phyloP scores from a whole-genome alignment of 2,329 filamentous ascomycete species.

The Botrytis paeoniae region DNA sequence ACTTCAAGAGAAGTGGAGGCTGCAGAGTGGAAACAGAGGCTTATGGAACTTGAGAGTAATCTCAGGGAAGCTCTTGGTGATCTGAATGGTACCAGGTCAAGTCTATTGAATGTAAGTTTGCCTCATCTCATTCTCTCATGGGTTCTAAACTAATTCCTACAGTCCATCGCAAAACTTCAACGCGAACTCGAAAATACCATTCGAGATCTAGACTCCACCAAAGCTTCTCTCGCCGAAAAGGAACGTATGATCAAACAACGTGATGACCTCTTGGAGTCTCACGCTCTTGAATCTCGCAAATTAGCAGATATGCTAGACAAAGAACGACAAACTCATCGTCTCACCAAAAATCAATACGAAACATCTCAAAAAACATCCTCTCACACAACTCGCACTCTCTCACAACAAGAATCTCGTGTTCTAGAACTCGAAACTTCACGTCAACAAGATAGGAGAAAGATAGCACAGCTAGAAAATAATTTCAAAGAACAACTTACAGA shows the following conservation, averaged over 20 bases:
- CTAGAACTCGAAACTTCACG: slow-evolving; percentile 80
- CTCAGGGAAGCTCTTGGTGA: slow-evolving; percentile 85
- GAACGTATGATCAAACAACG: slow-evolving; percentile 87
- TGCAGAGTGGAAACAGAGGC: slow-evolving; percentile 83
- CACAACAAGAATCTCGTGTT: slow-evolving; percentile 80
- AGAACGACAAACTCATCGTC: slow-evolving; percentile 78
- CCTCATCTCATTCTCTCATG: background rate
- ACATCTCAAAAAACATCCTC: slow-evolving; percentile 84
- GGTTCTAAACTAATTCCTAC: slow-evolving; percentile 25
- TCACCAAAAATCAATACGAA: slow-evolving; percentile 85
- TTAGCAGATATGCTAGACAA: slow-evolving; percentile 87
- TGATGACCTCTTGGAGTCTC: slow-evolving; percentile 82
- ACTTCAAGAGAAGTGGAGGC: slow-evolving; percentile 84
- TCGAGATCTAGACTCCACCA: slow-evolving; percentile 76
- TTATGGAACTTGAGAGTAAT: slow-evolving; percentile 86
- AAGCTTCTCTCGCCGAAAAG: slow-evolving; percentile 79
- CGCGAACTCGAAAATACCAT: slow-evolving; percentile 81
- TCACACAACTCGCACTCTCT: slow-evolving; percentile 80
- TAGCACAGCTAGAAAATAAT: slow-evolving; percentile 68
- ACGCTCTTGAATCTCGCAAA: slow-evolving; percentile 81
- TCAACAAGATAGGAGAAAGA: slow-evolving; percentile 72
- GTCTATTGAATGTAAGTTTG: slow-evolving; percentile 67
- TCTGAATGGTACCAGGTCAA: slow-evolving; percentile 79
- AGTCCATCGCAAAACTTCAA: slow-evolving; percentile 84
- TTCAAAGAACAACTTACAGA: slow-evolving; percentile 86